Evolutionary conservation across 352 stramenopile species (phyloP), one percentile per base, ranked within the genome.

Genomic region (Phytophthora cactorum): DNA sequence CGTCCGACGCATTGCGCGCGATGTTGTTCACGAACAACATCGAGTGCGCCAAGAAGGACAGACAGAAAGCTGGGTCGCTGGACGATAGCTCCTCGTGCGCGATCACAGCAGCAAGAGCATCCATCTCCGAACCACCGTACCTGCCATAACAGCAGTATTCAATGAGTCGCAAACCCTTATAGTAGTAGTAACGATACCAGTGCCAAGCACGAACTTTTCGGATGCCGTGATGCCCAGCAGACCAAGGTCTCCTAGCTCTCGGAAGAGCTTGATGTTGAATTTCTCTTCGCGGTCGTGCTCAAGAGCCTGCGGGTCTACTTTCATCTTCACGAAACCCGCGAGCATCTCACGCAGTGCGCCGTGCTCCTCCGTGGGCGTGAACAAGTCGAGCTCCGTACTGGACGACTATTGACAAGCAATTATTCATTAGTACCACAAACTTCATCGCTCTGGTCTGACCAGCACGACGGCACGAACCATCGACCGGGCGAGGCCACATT

Each of bases 251-350:
- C 96, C 96, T 9, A 97, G 82, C 77, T 99, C 96, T 17, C 91
- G 86, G 78, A 99, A 99, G 4, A 99, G 82, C 39, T 88, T 63
- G 32, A 97, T 59, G 77, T 99, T 99, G 75, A 99, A 99, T 66
- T 95, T 97, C 77, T 99, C 97, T n/a, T 88, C 85, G 38, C 95
- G 81, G 78, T 99, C 98, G 68, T 97, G 92, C 55, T 97, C 88
- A 27, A 98, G 63, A 41, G 98, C 97, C 68, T 99, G 98, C 12
- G 97, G 97, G 61, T 99, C 97, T 15, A 99, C 96, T 75, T 99
- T 97, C 36, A 88, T 90, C 79, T 97, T 95, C 38, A 98, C 92
- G 60, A 99, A 99, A 59, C 84, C 77, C 27, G 86, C 81, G 9
- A 99, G 89, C 94, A 98, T 98, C 38, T 98, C 84, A 8, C 94